Percentiles rank a stretch among this genome's conserved stretches.
phyloP scores from a whole-genome alignment of 2,329 filamentous ascomycete species.

The Helminthosporium solani region DNA sequence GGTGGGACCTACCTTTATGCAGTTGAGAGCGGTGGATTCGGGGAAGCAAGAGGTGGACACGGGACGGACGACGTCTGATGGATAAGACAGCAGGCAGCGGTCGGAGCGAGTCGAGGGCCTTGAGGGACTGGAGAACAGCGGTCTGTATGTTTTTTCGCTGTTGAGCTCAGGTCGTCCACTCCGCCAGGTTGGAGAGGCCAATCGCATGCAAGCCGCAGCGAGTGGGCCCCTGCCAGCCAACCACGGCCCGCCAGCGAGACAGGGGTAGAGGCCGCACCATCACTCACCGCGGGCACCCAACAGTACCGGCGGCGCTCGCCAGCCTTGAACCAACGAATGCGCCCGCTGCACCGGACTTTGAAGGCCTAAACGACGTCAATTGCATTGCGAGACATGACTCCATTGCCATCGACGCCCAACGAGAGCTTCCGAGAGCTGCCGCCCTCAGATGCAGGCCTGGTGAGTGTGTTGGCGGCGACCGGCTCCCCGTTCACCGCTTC shows the following conservation, averaged over 20 bases:
- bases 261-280: neutral
- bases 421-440: neutral
- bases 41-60: conserved; percentile 9
- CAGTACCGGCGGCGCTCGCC: neutral
- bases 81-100: conserved; percentile 25
- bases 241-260: neutral
- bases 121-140: conserved; percentile 26
- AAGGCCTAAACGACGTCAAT: neutral
- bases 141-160: conserved; percentile 41
- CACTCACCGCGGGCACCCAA: too few relatives aligned
- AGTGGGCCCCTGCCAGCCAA: conserved; percentile 3
- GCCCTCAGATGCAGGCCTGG: neutral
- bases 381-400: neutral
- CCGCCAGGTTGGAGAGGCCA: conserved; percentile 19
- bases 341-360: neutral
- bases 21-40: conserved; percentile 21
- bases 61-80: conserved; percentile 9
- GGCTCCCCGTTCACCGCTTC: conserved; percentile 38
- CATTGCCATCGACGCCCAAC: neutral
- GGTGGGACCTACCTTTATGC: conserved; percentile 39
- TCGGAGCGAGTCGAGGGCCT: too few relatives aligned
- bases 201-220: conserved; percentile 7
- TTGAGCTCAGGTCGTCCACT: conserved; percentile 32
- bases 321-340: neutral
- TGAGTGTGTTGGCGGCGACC: conserved; percentile 12